A percentile compares a stretch with the other conserved stretches of the same genome.
Conservation (phyloP, 306 rosid species). For the Sindora glabra region DNA sequence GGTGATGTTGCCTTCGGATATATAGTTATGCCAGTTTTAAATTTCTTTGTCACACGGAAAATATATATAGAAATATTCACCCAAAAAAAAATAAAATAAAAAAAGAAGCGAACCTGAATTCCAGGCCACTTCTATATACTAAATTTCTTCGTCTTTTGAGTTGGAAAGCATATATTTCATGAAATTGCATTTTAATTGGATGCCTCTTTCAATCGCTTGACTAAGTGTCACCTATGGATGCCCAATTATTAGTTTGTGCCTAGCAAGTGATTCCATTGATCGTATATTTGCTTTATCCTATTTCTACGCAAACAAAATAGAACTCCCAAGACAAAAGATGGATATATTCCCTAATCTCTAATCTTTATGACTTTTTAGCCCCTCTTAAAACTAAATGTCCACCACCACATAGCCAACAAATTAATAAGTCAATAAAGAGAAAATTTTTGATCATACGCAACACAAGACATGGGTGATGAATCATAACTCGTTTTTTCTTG, state of each 20-base stretch:
- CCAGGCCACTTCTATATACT: background rate
- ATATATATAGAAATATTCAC: too few species aligned
- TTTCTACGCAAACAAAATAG: constrained; percentile 24
- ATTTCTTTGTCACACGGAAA: too few species aligned
- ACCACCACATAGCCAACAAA: background rate
- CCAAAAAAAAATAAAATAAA: too few species aligned
- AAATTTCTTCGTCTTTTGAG: constrained; percentile 16
- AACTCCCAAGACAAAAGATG: constrained; percentile 10
- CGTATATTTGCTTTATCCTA: constrained; percentile 22
- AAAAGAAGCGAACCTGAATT: constrained; percentile 9
- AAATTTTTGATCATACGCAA: background rate
- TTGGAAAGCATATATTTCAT: constrained; percentile 27
- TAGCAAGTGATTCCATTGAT: constrained; percentile 34
- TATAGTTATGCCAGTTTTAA: too few species aligned
- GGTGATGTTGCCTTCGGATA: too few species aligned
- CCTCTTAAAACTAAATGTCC: constrained; percentile 1
- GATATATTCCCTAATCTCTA: constrained; percentile 31
- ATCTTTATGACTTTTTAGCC: constrained; percentile 27
- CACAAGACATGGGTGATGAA: too few species aligned
- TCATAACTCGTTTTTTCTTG: too few species aligned
- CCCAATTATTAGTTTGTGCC: constrained; percentile 31
- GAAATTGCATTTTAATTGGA: background rate
- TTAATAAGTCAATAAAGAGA: background rate
- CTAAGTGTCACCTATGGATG: constrained; percentile 43
- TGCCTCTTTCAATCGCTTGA: constrained; percentile 28